Evolutionary conservation across 352 stramenopile genomes (phyloP).

Genomic region (Globisporangium viniferum): DNA sequence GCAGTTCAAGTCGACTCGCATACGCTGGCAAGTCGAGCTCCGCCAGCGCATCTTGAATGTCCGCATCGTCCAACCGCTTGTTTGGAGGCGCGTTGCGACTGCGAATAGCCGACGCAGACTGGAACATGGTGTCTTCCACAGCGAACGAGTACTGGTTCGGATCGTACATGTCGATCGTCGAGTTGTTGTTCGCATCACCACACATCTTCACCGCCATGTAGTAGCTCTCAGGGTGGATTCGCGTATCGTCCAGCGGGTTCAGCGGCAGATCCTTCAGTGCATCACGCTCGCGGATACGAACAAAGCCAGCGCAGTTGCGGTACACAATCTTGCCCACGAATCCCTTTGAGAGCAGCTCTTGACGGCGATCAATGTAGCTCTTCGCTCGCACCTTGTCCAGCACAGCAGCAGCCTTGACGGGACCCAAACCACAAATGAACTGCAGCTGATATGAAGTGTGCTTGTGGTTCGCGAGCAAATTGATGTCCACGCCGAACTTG

Average conservation of each 20-base stretch:
- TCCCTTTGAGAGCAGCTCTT: slow-evolving; percentile 83
- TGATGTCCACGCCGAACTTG: slow-evolving; percentile 88
- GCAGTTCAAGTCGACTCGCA: slow-evolving; percentile 77
- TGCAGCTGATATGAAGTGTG: slow-evolving; percentile 86
- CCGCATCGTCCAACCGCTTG: slow-evolving; percentile 58
- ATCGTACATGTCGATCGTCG: slow-evolving; percentile 90
- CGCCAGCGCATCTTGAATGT: slow-evolving; percentile 85
- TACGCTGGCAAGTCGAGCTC: slow-evolving; percentile 88
- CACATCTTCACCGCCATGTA: slow-evolving; percentile 92
- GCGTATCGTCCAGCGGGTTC: slow-evolving; percentile 85
- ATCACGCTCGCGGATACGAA: slow-evolving; percentile 86
- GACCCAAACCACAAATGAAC: slow-evolving; percentile 83
- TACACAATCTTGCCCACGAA: slow-evolving; percentile 87
- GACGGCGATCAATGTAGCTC: slow-evolving; percentile 82
- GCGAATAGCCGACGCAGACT: slow-evolving; percentile 82
- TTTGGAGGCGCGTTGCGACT: slow-evolving; percentile 54
- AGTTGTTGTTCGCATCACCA: slow-evolving; percentile 89
- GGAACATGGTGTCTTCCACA: slow-evolving; percentile 90
- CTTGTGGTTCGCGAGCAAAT: slow-evolving; percentile 87
- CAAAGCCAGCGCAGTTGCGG: slow-evolving; percentile 82
- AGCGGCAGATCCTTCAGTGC: slow-evolving; percentile 78
- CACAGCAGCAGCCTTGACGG: slow-evolving; percentile 74
- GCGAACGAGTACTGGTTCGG: slow-evolving; percentile 89
- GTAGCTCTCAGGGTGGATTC: slow-evolving; percentile 89
- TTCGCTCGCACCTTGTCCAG: slow-evolving; percentile 84